phyloP scores from a whole-genome alignment of 768 basidiomycete species.

The Pleurotus sapidus region DNA sequence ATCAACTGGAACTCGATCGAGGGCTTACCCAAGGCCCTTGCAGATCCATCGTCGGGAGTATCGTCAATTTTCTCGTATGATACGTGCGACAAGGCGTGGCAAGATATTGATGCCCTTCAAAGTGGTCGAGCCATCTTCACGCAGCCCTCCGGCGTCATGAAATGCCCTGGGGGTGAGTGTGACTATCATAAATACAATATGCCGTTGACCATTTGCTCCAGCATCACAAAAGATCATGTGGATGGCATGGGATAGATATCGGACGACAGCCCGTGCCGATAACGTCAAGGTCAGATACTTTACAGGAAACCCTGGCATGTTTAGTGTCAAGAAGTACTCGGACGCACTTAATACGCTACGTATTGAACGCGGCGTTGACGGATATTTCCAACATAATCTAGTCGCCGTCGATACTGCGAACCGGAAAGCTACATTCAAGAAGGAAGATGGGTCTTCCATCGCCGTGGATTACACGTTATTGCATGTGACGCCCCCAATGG shows the following conservation, averaged over 20 bases:
- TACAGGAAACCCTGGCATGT: constrained; percentile 94
- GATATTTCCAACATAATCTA: constrained; percentile 80
- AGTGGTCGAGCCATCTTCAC: constrained; percentile 86
- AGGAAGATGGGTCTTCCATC: constrained; percentile 62
- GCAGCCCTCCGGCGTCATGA: constrained; percentile 88
- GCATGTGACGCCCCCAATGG: constrained; percentile 92
- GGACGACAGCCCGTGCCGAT: constrained; percentile 53
- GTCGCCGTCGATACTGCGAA: constrained; percentile 66
- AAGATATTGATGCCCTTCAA: constrained; percentile 72
- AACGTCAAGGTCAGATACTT: constrained; percentile 74
- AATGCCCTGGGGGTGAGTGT: constrained; percentile 82
- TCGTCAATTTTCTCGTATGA: constrained; percentile 92
- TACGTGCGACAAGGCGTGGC: constrained; percentile 87
- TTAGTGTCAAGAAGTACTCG: constrained; percentile 94
- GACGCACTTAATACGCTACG: constrained; percentile 81
- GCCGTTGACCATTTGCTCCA: constrained; percentile 19
- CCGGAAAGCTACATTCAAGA: constrained; percentile 84
- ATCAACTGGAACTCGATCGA: constrained; percentile 77
- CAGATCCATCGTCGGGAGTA: constrained; percentile 76
- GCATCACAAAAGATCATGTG: constrained; percentile 94
- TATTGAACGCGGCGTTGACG: constrained; percentile 76
- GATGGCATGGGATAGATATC: constrained; percentile 90
- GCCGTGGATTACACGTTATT: constrained; percentile 79
- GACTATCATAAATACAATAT: neutral
- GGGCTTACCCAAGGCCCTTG: constrained; percentile 73